These are phyloP conservation scores for Leucoagaricus sp. DNA, from an alignment of 1,284 basidiomycete species.

Conservation along the genomic window DNA sequence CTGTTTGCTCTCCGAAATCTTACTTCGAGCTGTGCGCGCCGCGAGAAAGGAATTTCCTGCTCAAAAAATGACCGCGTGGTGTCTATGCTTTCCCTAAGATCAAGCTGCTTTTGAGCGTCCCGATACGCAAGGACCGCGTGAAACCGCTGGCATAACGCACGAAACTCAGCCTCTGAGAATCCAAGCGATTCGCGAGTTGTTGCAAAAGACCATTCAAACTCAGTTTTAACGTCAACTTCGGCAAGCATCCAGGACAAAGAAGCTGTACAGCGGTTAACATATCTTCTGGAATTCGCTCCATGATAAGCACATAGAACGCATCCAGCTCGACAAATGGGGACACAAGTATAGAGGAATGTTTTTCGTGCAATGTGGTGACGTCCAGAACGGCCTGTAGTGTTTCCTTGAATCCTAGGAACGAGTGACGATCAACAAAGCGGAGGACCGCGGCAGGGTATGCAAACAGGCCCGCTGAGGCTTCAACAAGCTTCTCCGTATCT, in stretches of 20 bases:
- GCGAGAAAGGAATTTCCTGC: not conserved
- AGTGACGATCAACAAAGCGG: not conserved
- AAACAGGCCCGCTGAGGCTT: slow-evolving; percentile 9
- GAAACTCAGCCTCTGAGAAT: not conserved
- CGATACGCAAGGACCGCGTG: not conserved
- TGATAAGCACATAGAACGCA: not conserved
- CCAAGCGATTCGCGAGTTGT: not conserved
- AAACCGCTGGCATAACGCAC: not conserved
- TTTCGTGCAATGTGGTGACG: not conserved
- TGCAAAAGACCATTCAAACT: not conserved
- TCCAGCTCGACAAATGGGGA: not conserved
- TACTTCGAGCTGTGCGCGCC: not conserved
- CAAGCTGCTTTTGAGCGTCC: not conserved
- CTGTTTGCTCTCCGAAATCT: not conserved
- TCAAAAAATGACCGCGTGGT: no score
- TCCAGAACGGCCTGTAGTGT: not conserved
- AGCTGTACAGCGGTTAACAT: not conserved
- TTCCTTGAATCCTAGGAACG: not conserved
- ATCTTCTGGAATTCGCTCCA: not conserved
- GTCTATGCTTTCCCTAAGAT: not conserved
- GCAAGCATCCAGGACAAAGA: not conserved
- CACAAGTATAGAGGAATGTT: no score
- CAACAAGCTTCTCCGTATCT: slow-evolving; percentile 1
- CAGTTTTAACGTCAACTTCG: not conserved
- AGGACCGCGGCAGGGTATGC: slow-evolving; percentile 10